phyloP scores from a whole-genome alignment of 2,329 filamentous ascomycete species.

The Thermothelomyces thermophilus region DNA sequence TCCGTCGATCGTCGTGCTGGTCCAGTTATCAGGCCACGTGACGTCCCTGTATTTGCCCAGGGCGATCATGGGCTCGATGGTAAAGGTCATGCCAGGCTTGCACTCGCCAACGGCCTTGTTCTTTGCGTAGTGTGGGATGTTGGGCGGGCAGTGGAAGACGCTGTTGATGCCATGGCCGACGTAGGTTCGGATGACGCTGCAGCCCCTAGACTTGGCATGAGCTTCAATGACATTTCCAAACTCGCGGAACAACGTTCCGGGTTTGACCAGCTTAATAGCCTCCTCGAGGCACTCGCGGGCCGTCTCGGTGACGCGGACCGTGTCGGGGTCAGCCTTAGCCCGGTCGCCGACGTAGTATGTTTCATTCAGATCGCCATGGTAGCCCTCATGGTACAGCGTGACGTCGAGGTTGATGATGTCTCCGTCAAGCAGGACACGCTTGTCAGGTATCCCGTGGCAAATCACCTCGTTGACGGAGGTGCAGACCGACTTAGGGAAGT shows the following conservation, averaged over 20 bases:
- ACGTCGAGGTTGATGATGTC: constrained; percentile 98
- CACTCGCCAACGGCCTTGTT: constrained; percentile 95
- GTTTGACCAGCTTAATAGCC: constrained; percentile 86
- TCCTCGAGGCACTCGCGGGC: constrained; percentile 84
- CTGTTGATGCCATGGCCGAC: constrained; percentile 94
- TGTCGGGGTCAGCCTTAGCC: constrained; percentile 74
- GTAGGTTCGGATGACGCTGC: constrained; percentile 91
- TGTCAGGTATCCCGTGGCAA: constrained; percentile 95
- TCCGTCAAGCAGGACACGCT: constrained; percentile 78
- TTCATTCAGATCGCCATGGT: constrained; percentile 95
- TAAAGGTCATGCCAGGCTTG: constrained; percentile 97
- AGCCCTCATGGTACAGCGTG: constrained; percentile 87
- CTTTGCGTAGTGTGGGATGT: constrained; percentile 94
- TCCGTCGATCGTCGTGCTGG: constrained; percentile 85
- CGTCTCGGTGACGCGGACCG: constrained; percentile 84
- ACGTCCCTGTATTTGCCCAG: constrained; percentile 85
- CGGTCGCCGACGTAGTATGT: constrained; percentile 96
- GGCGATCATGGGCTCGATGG: constrained; percentile 98
- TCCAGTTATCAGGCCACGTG: constrained; percentile 99
- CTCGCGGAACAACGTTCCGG: constrained; percentile 84
- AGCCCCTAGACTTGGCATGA: constrained; percentile 76
- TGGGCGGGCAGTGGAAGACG: constrained; percentile 88
- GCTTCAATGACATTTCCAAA: constrained; percentile 95
- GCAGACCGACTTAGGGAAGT: constrained; percentile 94
- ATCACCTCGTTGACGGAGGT: constrained; percentile 96